Conservation (phyloP, 2,329 filamentous ascomycete genomes). For the Colletotrichum sp. region DNA sequence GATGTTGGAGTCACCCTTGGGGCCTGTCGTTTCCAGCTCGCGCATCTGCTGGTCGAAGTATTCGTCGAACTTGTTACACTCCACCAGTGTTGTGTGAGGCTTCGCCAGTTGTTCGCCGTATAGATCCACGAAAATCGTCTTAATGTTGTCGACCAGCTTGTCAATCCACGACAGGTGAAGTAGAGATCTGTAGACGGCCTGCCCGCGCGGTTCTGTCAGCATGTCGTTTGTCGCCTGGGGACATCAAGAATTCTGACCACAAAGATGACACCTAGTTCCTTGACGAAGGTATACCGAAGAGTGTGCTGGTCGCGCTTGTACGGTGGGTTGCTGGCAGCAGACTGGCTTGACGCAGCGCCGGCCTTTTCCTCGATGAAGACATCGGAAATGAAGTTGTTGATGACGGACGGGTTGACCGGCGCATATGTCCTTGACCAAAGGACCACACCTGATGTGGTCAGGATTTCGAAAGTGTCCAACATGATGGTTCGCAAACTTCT, state of each 20-base stretch:
- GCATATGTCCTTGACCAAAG: slow-evolving; percentile 92
- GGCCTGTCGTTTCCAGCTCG: slow-evolving; percentile 72
- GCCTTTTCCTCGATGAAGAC: slow-evolving; percentile 96
- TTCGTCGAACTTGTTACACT: slow-evolving; percentile 82
- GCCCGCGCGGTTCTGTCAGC: slow-evolving; percentile 19
- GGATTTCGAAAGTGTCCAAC: slow-evolving; percentile 96
- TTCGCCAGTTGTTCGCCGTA: slow-evolving; percentile 89
- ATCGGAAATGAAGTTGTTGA: slow-evolving; percentile 95
- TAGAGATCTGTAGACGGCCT: slow-evolving; percentile 97
- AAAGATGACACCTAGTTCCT: slow-evolving; percentile 94
- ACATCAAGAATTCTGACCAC: slow-evolving; percentile 64
- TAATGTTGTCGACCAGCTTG: slow-evolving; percentile 93
- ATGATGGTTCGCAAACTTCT: slow-evolving; percentile 59
- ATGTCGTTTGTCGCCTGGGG: not conserved
- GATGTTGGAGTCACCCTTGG: slow-evolving; percentile 30
- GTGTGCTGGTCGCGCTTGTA: slow-evolving; percentile 95
- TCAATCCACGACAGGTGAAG: slow-evolving; percentile 97
- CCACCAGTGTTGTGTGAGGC: slow-evolving; percentile 76
- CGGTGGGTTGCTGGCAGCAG: slow-evolving; percentile 69
- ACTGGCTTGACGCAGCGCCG: slow-evolving; percentile 62
- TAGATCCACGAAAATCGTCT: slow-evolving; percentile 86
- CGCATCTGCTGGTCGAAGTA: slow-evolving; percentile 95
- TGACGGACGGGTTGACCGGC: slow-evolving; percentile 78
- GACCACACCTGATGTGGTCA: slow-evolving; percentile 95
- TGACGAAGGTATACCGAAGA: slow-evolving; percentile 89